phyloP scores from a whole-genome alignment of 2,329 filamentous ascomycete species.

The Cadophora sp. region DNA sequence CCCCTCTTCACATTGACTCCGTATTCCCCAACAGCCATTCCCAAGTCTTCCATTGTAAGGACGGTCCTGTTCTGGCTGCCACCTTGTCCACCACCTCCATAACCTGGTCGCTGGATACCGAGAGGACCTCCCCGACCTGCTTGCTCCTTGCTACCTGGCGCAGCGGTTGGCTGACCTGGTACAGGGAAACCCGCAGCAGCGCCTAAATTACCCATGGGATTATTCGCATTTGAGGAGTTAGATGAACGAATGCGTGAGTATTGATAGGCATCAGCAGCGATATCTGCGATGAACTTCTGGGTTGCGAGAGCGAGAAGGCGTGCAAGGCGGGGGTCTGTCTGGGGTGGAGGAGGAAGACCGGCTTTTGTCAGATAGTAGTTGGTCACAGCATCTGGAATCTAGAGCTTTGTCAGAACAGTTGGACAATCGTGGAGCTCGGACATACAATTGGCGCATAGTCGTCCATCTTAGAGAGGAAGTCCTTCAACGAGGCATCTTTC shows the following conservation, averaged over 20 bases:
- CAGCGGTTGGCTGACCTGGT: slow-evolving; percentile 65
- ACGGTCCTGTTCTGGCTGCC: slow-evolving; percentile 91
- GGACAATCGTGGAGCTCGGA: slow-evolving; percentile 30
- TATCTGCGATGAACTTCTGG: slow-evolving; percentile 98
- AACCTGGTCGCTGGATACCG: slow-evolving; percentile 71
- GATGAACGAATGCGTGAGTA: slow-evolving; percentile 96
- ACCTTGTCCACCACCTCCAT: slow-evolving; percentile 87
- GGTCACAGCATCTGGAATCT: slow-evolving; percentile 98
- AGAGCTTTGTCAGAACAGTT: slow-evolving; percentile 25
- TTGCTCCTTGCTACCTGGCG: slow-evolving; percentile 62
- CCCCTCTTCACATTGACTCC: slow-evolving; percentile 97
- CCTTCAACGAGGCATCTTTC: slow-evolving; percentile 90
- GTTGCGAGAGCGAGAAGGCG: slow-evolving; percentile 96
- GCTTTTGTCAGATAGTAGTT: slow-evolving; percentile 98
- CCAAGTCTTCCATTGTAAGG: slow-evolving; percentile 97
- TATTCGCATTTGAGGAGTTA: slow-evolving; percentile 84
- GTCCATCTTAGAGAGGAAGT: slow-evolving; percentile 96
- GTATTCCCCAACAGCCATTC: slow-evolving; percentile 97
- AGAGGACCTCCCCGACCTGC: slow-evolving; percentile 57
- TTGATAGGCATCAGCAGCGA: slow-evolving; percentile 96
- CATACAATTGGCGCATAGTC: slow-evolving; percentile 96
- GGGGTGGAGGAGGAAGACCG: slow-evolving; percentile 89
- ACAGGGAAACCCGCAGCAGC: slow-evolving; percentile 74
- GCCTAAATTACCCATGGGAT: slow-evolving; percentile 87
- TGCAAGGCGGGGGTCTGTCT: slow-evolving; percentile 88